Evolutionary conservation across 2,329 filamentous ascomycete species (phyloP).

Genomic region (Albifimbria verrucaria): DNA sequence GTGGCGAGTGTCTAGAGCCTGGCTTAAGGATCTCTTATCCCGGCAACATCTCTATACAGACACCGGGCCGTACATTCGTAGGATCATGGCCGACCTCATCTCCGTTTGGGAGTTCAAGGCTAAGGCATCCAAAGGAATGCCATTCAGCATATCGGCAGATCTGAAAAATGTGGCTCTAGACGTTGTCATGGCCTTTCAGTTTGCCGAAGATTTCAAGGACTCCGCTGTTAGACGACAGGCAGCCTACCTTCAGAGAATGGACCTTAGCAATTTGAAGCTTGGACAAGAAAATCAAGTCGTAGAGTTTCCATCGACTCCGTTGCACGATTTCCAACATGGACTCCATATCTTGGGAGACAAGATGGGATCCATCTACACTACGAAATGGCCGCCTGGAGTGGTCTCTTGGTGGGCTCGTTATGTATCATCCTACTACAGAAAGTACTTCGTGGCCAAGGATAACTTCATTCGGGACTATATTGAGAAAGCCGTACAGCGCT

Average conservation of each 20-base stretch:
- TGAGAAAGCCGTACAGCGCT: background rate
- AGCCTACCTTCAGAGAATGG: background rate
- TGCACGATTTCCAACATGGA: background rate
- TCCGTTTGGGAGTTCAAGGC: background rate
- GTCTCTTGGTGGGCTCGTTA: background rate
- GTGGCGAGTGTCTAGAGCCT: background rate
- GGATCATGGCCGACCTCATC: background rate
- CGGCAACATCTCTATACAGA: background rate
- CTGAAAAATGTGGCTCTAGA: background rate
- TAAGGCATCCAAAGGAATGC: background rate
- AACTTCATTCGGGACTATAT: background rate
- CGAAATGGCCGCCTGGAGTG: background rate
- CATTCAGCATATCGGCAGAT: background rate
- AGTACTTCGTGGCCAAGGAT: background rate
- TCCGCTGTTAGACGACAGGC: background rate
- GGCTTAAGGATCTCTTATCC: background rate
- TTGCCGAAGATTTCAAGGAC: background rate
- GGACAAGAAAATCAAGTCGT: background rate
- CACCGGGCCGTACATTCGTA: background rate
- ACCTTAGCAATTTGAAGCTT: background rate
- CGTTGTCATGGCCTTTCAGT: background rate
- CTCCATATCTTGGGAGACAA: background rate
- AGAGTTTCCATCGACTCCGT: background rate
- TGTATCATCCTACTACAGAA: background rate
- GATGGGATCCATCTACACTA: background rate